These are phyloP conservation scores for Candida nonsorbophila DNA, from an alignment of 805 yeast species.

Conservation along the genomic window DNA sequence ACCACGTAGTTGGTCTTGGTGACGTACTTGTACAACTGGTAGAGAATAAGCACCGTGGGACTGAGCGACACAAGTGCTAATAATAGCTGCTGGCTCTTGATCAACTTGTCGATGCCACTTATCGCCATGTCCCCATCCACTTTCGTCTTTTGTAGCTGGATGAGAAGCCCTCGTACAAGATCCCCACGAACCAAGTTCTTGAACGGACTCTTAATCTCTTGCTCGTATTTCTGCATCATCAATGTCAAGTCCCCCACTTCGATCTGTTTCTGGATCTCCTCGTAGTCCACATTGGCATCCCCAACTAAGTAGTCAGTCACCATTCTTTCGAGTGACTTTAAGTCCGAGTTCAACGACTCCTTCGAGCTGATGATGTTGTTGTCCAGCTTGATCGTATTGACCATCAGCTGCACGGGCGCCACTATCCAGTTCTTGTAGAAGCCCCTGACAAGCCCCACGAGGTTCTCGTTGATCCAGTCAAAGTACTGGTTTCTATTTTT, in stretches of 20 bases:
- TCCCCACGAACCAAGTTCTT: slow-evolving; percentile 61
- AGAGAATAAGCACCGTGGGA: slow-evolving; percentile 63
- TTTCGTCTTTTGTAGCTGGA: slow-evolving; percentile 93
- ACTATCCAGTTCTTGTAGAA: slow-evolving; percentile 81
- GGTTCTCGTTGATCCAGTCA: slow-evolving; percentile 52
- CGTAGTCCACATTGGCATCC: slow-evolving; percentile 12
- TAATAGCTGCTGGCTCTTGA: slow-evolving; percentile 90
- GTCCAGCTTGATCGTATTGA: slow-evolving; percentile 82
- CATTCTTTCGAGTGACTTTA: slow-evolving; percentile 83
- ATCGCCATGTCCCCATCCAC: slow-evolving; percentile 92
- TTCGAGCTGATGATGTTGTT: slow-evolving; percentile 61
- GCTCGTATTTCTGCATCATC: slow-evolving; percentile 76
- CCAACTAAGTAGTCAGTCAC: slow-evolving; percentile 58
- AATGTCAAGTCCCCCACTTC: slow-evolving; percentile 73
- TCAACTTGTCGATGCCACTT: slow-evolving; percentile 81
- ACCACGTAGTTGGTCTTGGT: slow-evolving; percentile 23
- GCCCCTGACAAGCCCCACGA: slow-evolving; percentile 60
- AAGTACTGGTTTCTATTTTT: slow-evolving; percentile 49
- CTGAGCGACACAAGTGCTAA: slow-evolving; percentile 87
- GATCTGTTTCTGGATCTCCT: slow-evolving; percentile 43
- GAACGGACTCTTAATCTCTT: slow-evolving; percentile 66
- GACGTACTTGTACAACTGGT: slow-evolving; percentile 40
- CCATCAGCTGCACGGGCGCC: slow-evolving; percentile 65
- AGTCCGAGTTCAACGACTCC: slow-evolving; percentile 71
- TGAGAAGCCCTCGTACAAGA: slow-evolving; percentile 69